Base-by-base conservation (phyloP, 192 early-diverging fungal species). In the Coemansia sp. region DNA sequence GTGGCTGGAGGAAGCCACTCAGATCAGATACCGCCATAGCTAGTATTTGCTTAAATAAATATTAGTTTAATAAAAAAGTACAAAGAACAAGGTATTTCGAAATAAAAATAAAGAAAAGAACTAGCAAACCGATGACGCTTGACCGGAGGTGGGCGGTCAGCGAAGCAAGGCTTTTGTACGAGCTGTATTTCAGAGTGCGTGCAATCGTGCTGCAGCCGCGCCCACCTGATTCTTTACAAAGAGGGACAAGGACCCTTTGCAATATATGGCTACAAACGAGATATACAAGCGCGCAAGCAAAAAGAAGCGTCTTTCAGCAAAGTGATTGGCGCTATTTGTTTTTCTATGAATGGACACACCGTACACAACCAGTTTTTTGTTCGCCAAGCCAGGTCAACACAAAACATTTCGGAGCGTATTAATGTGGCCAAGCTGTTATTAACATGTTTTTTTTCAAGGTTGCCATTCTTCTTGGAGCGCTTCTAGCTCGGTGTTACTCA, bases 301-400 rank as follows among this genome's bases (percentile, higher is more conserved):
- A 59, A 59, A 48, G 58, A 59, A 59, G 39, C 16, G 58, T 26
- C 58, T 59, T 59, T 59, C 26, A 47, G 13, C 39, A 59, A 59
- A 59, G 54, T 6, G 45, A 59, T 35, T 45, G 41, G 16, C 41
- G 16, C 41, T 20, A 47, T 59, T 35, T 41, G 57, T 22, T 59
- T 57, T 45, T 27, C 16, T 29, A 19, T 26, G 3, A 19, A 20
- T 35, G 32, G 11, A 57, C 11, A 19, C 19, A 32, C 16, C 54
- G 35, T 19, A 14, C 41, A n/a, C 41, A 45, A 45, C 41, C 13
- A n/a, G 41, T 45, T 45, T 45, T 45, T 45, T 16, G 16, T n/a
- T 16, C 16, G 41, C 41, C 41, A 45, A 45, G 16, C 16, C 16
- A 45, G 16, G 16, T 10, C 14, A 5, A 14, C 41, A 5, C 41